Evolutionary conservation across 78 protist species (phyloP).

Genomic region (Tieghemostelium lacteum): DNA sequence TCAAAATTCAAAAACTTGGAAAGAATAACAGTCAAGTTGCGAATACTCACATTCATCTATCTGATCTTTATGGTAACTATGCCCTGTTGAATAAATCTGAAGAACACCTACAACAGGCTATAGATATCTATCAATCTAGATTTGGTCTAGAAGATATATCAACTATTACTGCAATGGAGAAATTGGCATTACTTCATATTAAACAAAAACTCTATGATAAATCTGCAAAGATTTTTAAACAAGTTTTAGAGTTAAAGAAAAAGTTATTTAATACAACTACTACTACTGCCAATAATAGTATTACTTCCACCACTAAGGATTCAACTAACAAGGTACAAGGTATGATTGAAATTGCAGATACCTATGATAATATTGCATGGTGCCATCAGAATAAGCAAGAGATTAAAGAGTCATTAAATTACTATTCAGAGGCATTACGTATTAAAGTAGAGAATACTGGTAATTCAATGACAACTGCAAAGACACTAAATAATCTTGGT

Average conservation of each 20-base stretch:
- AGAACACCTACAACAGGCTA: conserved; percentile 20
- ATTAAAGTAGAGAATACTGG: conserved; percentile 62
- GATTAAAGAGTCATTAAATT: conserved; percentile 1
- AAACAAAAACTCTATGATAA: conserved; percentile 45
- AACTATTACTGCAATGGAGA: conserved; percentile 17
- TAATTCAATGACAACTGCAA: conserved; percentile 33
- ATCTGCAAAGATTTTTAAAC: background rate
- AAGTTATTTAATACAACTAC: background rate
- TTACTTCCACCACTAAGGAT: too few relatives aligned
- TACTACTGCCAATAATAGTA: background rate
- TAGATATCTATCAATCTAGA: conserved; percentile 12
- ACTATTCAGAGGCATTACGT: conserved; percentile 27
- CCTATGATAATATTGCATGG: conserved; percentile 62
- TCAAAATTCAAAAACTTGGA: conserved; percentile 37
- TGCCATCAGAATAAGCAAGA: conserved; percentile 32
- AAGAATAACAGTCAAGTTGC: conserved; percentile 62
- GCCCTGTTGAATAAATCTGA: background rate
- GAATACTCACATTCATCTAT: conserved; percentile 30
- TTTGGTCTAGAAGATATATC: conserved; percentile 52
- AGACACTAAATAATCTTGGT: conserved; percentile 64
- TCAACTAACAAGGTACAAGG: background rate
- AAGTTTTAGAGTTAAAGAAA: conserved; percentile 13
- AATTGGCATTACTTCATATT: conserved; percentile 22
- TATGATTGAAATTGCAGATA: conserved; percentile 63
- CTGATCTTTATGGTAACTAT: conserved; percentile 51